Evolutionary conservation across 257 asterid species (phyloP).

Genomic region (Plantago major): DNA sequence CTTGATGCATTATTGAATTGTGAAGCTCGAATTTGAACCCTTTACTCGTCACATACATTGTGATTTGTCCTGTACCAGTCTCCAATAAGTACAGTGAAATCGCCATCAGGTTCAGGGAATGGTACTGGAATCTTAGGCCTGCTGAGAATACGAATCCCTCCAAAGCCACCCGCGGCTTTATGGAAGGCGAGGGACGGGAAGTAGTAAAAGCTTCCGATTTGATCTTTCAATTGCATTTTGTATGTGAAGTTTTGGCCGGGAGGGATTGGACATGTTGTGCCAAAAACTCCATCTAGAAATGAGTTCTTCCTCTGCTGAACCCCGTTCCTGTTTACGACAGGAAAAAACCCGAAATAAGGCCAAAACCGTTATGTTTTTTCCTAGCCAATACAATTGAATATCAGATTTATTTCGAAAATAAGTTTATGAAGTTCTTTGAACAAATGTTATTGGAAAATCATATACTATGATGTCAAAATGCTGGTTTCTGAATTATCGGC

Average conservation of each 20-base stretch:
- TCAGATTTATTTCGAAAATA: no score
- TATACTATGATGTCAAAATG: not conserved
- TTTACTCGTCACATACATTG: slow-evolving; percentile 26
- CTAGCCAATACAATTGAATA: no score
- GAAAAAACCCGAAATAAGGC: not conserved
- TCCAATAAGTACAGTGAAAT: slow-evolving; percentile 50
- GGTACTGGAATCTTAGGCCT: slow-evolving; percentile 66
- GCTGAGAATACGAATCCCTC: slow-evolving; percentile 59
- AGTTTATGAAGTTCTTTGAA: not conserved
- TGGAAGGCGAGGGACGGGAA: slow-evolving; percentile 65
- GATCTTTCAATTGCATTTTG: slow-evolving; percentile 58
- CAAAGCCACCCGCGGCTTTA: slow-evolving; percentile 71
- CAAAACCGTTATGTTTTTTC: no score
- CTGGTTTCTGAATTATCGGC: no score
- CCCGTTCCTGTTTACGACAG: slow-evolving; percentile 44
- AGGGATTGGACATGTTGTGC: slow-evolving; percentile 71
- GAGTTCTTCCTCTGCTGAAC: slow-evolving; percentile 64
- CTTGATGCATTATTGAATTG: not conserved
- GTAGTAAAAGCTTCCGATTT: slow-evolving; percentile 67
- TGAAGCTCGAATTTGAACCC: not conserved
- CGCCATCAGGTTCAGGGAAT: slow-evolving; percentile 50
- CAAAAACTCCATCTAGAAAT: slow-evolving; percentile 57
- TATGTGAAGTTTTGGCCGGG: slow-evolving; percentile 67
- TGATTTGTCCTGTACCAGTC: slow-evolving; percentile 64
- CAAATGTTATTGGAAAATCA: not conserved